These are phyloP conservation scores for Amanita rimosa DNA, from an alignment of 768 basidiomycete species.

Conservation along the genomic window DNA sequence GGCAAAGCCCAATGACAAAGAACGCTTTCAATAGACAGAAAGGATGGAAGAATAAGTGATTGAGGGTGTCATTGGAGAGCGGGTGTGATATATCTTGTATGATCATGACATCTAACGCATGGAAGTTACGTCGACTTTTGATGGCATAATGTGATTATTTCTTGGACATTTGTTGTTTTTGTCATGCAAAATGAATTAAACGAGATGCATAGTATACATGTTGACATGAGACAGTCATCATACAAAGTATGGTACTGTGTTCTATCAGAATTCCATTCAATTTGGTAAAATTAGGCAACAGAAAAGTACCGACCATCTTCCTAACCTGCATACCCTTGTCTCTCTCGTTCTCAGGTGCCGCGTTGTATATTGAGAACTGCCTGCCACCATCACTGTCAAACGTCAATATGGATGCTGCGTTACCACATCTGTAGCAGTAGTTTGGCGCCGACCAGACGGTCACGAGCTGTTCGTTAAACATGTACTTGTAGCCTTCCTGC, in stretches of 20 bases:
- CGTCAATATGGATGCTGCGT: constrained; percentile 85
- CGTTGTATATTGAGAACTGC: constrained; percentile 74
- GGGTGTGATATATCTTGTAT: background rate
- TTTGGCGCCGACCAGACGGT: constrained; percentile 93
- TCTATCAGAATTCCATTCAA: constrained; percentile 19
- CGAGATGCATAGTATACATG: background rate
- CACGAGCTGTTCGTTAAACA: constrained; percentile 89
- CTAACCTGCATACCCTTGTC: constrained; percentile 72
- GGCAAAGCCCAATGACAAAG: background rate
- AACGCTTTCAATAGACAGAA: no score
- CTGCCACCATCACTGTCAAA: constrained; percentile 57
- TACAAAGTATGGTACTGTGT: constrained; percentile 45
- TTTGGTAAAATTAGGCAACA: background rate
- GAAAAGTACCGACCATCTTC: constrained; percentile 45
- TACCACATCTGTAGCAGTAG: constrained; percentile 74
- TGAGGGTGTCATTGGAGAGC: background rate
- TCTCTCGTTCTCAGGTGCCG: constrained; percentile 81
- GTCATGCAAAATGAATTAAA: background rate
- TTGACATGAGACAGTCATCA: constrained; percentile 10
- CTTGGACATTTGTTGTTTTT: background rate
- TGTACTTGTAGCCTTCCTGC: constrained; percentile 92
- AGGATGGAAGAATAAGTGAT: background rate
- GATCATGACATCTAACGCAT: no score
- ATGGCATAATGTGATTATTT: no score
- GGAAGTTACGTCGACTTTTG: no score